Base-by-base conservation (phyloP, 108 stramenopile species). In the Conticribra guillardii region DNA sequence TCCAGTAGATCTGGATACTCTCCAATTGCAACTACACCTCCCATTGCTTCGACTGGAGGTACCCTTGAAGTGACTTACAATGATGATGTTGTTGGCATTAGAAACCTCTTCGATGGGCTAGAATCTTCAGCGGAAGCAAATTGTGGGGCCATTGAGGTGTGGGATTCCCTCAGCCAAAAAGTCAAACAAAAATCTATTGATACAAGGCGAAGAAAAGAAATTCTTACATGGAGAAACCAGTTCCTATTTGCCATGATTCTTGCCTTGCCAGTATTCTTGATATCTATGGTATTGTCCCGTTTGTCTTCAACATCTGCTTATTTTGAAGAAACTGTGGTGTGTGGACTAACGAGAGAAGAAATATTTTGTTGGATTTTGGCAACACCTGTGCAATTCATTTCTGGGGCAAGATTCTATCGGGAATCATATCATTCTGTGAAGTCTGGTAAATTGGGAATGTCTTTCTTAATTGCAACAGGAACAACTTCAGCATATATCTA, bases 401-500 rank as follows among this genome's bases (percentile, higher is more conserved):
- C 89, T n/a, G 94, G 92, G 11, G 53, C 66, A 27, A 79, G 82
- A 3, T 95, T 95, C 86, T 93, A 90, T 69, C 32, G 67, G 29
- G 84, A 84, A 44, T 82, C 93, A n/a, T 83, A 54, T 33, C 74
- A 86, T 65, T 80, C 74, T 3, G 23, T 93, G 0, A 65, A 69
- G 17, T 67, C 83, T 45, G 58, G 87, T n/a, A 61, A 79, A 27
- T 54, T 89, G 34, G 91, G 91, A 18, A 97, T 97, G 96, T 88
- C 85, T 49, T 79, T 92, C 48, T 79, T 97, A 16, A 85, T 97
- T 21, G 87, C 83, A 21, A 64, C 85, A 49, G 96, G 96, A 15
- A 95, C 96, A n/a, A 77, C 83, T 8, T 85, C 90, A 9, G 85
- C 92, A 0, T 96, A 93, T 60, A 19, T 71, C 0, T 95, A 93